These are phyloP conservation scores for Leishmania lainsoni DNA, from an alignment of 208 protist genomes.

Conservation along the genomic window DNA sequence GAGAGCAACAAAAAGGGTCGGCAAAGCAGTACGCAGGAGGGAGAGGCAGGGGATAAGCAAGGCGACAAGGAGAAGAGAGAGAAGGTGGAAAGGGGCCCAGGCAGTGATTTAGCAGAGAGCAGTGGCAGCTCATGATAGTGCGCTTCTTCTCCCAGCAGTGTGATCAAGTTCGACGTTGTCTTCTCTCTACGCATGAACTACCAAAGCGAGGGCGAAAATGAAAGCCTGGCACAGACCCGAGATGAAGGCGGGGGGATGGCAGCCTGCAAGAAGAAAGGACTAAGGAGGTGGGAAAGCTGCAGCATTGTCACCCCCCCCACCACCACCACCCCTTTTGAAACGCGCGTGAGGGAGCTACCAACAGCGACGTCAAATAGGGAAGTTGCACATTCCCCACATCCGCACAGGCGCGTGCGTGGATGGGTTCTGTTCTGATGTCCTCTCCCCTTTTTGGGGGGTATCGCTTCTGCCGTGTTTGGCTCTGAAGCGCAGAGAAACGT, in stretches of 20 bases:
- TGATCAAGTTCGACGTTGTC: background rate
- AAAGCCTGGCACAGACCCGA: background rate
- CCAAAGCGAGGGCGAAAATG: background rate
- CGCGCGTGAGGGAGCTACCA: background rate
- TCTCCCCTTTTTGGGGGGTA: background rate
- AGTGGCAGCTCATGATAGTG: background rate
- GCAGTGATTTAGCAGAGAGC: background rate
- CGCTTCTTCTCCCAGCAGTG: background rate
- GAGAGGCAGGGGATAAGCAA: background rate
- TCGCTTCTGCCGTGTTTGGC: background rate
- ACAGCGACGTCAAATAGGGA: background rate
- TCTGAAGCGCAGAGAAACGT: background rate
- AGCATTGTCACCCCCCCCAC: background rate
- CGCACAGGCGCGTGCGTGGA: background rate
- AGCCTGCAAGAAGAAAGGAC: background rate
- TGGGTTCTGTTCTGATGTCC: too few species aligned
- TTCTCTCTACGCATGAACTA: background rate
- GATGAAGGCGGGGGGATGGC: background rate
- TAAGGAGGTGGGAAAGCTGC: background rate
- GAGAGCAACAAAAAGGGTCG: background rate
- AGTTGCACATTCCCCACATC: background rate
- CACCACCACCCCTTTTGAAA: background rate
- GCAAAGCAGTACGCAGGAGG: background rate
- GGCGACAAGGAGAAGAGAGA: background rate
- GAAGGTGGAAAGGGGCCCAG: background rate